Evolutionary conservation across 2,329 filamentous ascomycete genomes (phyloP).

Genomic region (Colletotrichum gloeosporioides): DNA sequence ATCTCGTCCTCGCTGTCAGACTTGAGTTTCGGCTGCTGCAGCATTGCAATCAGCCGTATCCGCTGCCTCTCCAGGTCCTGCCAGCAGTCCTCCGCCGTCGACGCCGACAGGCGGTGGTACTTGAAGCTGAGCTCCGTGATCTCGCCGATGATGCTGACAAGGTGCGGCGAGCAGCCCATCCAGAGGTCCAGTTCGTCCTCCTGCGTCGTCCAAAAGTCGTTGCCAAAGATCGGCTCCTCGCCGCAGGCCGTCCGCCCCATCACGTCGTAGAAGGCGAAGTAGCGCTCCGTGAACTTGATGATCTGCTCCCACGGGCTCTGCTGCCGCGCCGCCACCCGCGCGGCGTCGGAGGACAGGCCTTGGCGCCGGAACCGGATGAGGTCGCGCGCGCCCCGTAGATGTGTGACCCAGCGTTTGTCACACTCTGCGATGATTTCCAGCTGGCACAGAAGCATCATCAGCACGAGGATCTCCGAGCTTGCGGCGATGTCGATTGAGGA

Average conservation of each 20-base stretch:
- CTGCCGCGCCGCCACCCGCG: background rate
- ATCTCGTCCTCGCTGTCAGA: slow-evolving; percentile 32
- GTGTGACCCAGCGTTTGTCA: slow-evolving; percentile 47
- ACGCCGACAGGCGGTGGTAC: slow-evolving; percentile 25
- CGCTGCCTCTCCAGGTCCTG: slow-evolving; percentile 12
- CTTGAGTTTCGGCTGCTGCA: slow-evolving; percentile 2
- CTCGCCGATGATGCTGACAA: slow-evolving; percentile 44
- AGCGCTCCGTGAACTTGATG: slow-evolving; percentile 37
- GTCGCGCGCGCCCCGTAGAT: slow-evolving; percentile 47
- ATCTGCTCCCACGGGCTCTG: slow-evolving; percentile 24
- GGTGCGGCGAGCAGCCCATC: slow-evolving; percentile 48
- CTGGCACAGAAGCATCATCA: slow-evolving; percentile 24
- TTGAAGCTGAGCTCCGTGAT: slow-evolving; percentile 45
- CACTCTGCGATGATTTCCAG: slow-evolving; percentile 33
- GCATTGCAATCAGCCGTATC: background rate
- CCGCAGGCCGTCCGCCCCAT: slow-evolving; percentile 51
- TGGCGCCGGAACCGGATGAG: slow-evolving; percentile 40
- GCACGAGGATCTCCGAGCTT: slow-evolving; percentile 18
- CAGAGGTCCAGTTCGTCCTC: slow-evolving; percentile 42
- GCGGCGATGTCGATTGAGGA: slow-evolving; percentile 6
- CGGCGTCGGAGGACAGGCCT: background rate
- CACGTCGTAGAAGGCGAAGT: slow-evolving; percentile 52
- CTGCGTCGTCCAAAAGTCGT: slow-evolving; percentile 44
- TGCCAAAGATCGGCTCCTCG: slow-evolving; percentile 44
- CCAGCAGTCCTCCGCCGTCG: slow-evolving; percentile 9